Evolutionary conservation across 2,329 filamentous ascomycete genomes (phyloP).

Genomic region (Celoporthe dispersa): DNA sequence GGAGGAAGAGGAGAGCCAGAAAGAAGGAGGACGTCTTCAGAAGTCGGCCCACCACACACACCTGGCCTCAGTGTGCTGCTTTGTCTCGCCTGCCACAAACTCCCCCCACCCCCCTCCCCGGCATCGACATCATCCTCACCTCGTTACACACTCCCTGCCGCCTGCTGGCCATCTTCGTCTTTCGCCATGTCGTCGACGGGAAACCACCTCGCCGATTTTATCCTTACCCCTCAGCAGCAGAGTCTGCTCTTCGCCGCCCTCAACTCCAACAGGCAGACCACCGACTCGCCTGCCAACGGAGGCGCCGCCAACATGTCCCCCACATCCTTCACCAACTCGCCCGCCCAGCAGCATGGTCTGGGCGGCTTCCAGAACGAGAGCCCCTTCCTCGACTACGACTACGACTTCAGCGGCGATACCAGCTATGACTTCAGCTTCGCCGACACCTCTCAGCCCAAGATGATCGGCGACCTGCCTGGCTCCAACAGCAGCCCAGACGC

Average conservation of each 20-base stretch:
- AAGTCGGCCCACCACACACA: background rate
- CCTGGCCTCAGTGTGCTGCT: background rate
- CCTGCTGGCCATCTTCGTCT: background rate
- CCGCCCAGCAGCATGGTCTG: constrained; percentile 51
- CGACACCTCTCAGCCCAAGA: constrained; percentile 58
- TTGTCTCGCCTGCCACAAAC: no score
- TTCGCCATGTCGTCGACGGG: constrained; percentile 56
- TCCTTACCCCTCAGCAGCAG: constrained; percentile 77
- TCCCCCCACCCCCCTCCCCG: background rate
- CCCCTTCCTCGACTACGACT: constrained; percentile 82
- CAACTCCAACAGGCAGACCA: constrained; percentile 65
- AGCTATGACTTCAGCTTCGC: constrained; percentile 75
- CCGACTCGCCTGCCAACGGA: constrained; percentile 42
- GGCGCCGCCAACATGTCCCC: constrained; percentile 50
- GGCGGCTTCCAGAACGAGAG: constrained; percentile 67
- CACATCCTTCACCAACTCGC: constrained; percentile 54
- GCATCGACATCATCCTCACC: background rate
- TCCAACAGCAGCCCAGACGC: constrained; percentile 38
- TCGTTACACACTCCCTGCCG: constrained; percentile 13
- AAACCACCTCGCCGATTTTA: constrained; percentile 58
- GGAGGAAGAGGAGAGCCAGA: background rate
- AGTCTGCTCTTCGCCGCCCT: constrained; percentile 76
- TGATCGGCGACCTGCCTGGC: constrained; percentile 78
- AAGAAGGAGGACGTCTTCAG: background rate
- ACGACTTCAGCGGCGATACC: constrained; percentile 71